A percentile compares a stretch with the other conserved stretches of the same genome.
Evolutionary conservation across 2,329 filamentous ascomycete species (phyloP).

Genomic region (Penicillium rolfsii): DNA sequence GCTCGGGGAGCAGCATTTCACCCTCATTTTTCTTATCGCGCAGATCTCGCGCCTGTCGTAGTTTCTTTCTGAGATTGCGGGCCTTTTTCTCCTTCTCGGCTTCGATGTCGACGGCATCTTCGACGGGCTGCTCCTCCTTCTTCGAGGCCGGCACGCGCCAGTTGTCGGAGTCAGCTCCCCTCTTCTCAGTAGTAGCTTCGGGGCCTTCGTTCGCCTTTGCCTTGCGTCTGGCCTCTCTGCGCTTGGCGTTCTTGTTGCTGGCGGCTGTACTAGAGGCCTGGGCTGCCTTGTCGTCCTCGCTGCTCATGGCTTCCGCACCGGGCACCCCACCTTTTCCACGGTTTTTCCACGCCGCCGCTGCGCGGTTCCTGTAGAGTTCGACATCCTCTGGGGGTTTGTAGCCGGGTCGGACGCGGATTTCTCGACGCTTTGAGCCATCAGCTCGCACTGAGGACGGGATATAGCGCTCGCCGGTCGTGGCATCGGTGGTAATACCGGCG

Average conservation of each 20-base stretch:
- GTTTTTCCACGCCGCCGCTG: slow-evolving; percentile 80
- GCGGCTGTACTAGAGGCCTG: slow-evolving; percentile 54
- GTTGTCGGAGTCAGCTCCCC: slow-evolving; percentile 36
- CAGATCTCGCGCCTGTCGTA: slow-evolving; percentile 89
- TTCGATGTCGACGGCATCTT: slow-evolving; percentile 63
- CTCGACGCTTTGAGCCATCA: slow-evolving; percentile 88
- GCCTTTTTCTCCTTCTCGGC: slow-evolving; percentile 90
- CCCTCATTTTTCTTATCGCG: slow-evolving; percentile 89
- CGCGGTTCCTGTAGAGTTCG: slow-evolving; percentile 92
- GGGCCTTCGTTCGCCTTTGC: slow-evolving; percentile 62
- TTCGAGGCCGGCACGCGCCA: slow-evolving; percentile 36
- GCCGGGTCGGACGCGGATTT: slow-evolving; percentile 90
- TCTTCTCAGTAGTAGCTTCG: slow-evolving; percentile 28
- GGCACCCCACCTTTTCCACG: slow-evolving; percentile 72
- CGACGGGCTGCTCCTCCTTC: slow-evolving; percentile 32
- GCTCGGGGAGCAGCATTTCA: slow-evolving; percentile 81
- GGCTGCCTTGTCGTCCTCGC: slow-evolving; percentile 53
- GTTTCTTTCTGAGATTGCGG: slow-evolving; percentile 87
- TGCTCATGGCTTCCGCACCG: slow-evolving; percentile 66
- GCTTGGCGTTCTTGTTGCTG: slow-evolving; percentile 85
- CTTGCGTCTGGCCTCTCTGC: slow-evolving; percentile 67
- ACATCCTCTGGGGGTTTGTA: slow-evolving; percentile 95
- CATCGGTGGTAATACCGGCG: slow-evolving; percentile 76
- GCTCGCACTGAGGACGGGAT: slow-evolving; percentile 86
- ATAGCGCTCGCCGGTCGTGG: slow-evolving; percentile 75